Conservation (phyloP, 495 filamentous ascomycete species). For the Penicillium macrosclerotiorum region DNA sequence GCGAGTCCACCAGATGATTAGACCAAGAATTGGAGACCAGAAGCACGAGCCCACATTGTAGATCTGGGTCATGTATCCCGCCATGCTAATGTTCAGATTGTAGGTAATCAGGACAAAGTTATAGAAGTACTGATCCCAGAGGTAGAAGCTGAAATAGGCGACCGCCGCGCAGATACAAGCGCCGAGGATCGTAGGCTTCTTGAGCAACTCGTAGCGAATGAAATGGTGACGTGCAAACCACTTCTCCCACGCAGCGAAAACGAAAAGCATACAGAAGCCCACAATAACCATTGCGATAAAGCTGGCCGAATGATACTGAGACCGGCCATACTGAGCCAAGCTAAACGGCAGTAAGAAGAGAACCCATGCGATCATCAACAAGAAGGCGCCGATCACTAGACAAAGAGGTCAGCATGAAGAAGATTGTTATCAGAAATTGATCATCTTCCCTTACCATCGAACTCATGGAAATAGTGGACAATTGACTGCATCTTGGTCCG, state of each 20-base stretch:
- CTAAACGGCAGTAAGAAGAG: constrained; percentile 65
- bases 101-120: constrained; percentile 74
- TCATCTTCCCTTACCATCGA: constrained; percentile 47
- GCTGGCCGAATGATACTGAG: constrained; percentile 48
- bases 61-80: constrained; percentile 65
- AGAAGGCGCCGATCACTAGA: constrained; percentile 53
- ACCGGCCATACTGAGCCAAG: constrained; percentile 45
- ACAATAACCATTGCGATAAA: constrained; percentile 58
- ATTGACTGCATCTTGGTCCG: constrained; percentile 48
- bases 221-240: constrained; percentile 57
- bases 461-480: constrained; percentile 56
- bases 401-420: not conserved
- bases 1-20: constrained; percentile 53
- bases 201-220: constrained; percentile 59
- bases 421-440: not conserved
- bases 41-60: constrained; percentile 71
- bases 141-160: constrained; percentile 62
- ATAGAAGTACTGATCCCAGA: constrained; percentile 66
- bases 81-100: constrained; percentile 51
- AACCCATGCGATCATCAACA: constrained; percentile 57
- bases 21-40: constrained; percentile 58
- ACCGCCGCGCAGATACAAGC: constrained; percentile 54
- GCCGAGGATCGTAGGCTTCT: constrained; percentile 62
- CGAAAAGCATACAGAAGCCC: constrained; percentile 52
- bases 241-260: constrained; percentile 60